Base-by-base conservation (phyloP, 371 early-diverging fungal species). In the Nematocida parisii region DNA sequence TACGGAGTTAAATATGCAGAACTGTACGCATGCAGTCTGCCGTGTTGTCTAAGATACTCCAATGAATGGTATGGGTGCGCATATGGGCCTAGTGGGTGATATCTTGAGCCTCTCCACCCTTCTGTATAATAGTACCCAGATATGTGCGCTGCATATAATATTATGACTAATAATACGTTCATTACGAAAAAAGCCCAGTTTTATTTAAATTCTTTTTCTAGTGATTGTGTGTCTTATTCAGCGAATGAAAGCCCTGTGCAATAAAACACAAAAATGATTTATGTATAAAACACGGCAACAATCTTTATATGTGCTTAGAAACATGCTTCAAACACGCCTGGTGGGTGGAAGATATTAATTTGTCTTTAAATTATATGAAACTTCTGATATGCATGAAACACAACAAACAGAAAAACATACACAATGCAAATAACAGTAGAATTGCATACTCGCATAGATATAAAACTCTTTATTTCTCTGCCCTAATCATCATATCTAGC, bases 401-500 rank as follows among this genome's bases (percentile, higher is more conserved):
- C 33, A 33, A 2, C 33, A 33, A 33, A 33, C 33, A 33, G 33
- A 33, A 33, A 33, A 33, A 33, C 33, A 33, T 2, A 2, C 33
- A 33, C 0, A 33, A 33, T 33, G 33, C 33, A 33, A 33, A 33
- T 33, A 33, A 33, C 33, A 33, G 33, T 33, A 33, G 33, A 33
- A 33, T 33, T 33, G 52, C 52, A 50, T 50, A 18, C 18, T 50
- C 52, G 13, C 52, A 50, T 50, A 18, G 52, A 50, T 50, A 50
- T 9, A 50, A 18, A 45, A 13, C 6, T 11, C 11, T 75, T 75
- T 75, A 75, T 73, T 82, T 73, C 22, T 64, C 45, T 13, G 18
- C 45, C n/a, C 75, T 15, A 55, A 83, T 83, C 72, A 71, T 82
- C 64, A 82, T 70, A 20, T 74, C 61, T 13, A 87, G 56, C 87